These are phyloP conservation scores for Aureobasidium sp. DNA, from an alignment of 2,329 filamentous ascomycete species.

Conservation along the genomic window DNA sequence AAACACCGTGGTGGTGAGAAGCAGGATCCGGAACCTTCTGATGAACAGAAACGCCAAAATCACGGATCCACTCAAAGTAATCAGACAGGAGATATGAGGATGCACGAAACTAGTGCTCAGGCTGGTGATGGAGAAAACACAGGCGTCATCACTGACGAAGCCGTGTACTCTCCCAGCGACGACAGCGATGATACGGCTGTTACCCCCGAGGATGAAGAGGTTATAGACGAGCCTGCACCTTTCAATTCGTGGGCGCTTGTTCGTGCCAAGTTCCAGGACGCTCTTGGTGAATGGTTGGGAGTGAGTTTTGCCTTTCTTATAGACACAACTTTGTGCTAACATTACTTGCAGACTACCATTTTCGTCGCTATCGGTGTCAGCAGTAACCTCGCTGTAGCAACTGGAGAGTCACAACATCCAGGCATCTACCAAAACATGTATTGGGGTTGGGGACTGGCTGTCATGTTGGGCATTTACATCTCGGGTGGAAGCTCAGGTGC, in stretches of 20 bases:
- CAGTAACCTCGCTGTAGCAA: constrained; percentile 28
- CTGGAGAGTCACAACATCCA: constrained; percentile 25
- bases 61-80: not conserved
- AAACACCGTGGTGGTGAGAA: constrained; percentile 5
- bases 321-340: not conserved
- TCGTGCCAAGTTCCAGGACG: constrained; percentile 45
- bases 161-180: not conserved
- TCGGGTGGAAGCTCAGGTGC: constrained; percentile 39
- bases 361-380: constrained; percentile 18
- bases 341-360: constrained; percentile 25
- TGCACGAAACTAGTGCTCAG: not conserved
- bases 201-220: constrained; percentile 8
- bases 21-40: not conserved
- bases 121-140: not conserved
- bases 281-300: constrained; percentile 52
- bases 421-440: constrained; percentile 19
- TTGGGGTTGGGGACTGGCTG: constrained; percentile 44
- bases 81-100: not conserved
- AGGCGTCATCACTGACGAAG: not conserved
- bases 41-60: not conserved
- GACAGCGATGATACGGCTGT: constrained; percentile 6
- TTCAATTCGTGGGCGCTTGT: constrained; percentile 44
- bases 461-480: constrained; percentile 38
- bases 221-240: constrained; percentile 15
- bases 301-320: not conserved